phyloP scores from a whole-genome alignment of 306 rosid genomes.

The Fragaria nilgerrensis region DNA sequence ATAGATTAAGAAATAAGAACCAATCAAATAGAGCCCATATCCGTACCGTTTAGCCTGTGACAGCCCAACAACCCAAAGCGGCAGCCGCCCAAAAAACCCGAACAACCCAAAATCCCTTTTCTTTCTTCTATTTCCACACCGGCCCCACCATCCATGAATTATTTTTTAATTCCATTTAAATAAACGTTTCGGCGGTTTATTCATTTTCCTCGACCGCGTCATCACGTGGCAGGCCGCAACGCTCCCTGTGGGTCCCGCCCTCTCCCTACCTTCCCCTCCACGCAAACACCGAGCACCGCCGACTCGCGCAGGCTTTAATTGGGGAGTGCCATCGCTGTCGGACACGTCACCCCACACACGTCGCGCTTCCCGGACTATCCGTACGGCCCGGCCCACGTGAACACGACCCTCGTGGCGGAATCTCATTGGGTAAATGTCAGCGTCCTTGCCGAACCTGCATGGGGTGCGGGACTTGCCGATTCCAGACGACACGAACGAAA shows the following conservation, averaged over 20 bases:
- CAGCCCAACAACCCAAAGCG: constrained; percentile 13
- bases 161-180: neutral
- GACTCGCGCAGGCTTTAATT: neutral
- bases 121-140: neutral
- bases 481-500: neutral
- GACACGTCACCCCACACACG: constrained; percentile 25
- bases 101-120: neutral
- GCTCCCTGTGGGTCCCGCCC: constrained; percentile 6
- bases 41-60: neutral
- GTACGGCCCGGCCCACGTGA: constrained; percentile 19
- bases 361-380: neutral
- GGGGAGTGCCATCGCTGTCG: neutral
- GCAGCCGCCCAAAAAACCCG: constrained; percentile 5
- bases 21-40: neutral
- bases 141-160: neutral
- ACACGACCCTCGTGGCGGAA: neutral
- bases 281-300: constrained; percentile 10
- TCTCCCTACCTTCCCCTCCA: neutral
- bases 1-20: neutral
- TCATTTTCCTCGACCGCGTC: neutral
- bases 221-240: neutral
- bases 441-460: constrained; percentile 14
- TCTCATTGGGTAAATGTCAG: neutral
- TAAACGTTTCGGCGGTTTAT: constrained; percentile 4
- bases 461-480: constrained; percentile 2